Conservation (phyloP, 2,329 filamentous ascomycete species). For the Aspergillus proliferans region DNA sequence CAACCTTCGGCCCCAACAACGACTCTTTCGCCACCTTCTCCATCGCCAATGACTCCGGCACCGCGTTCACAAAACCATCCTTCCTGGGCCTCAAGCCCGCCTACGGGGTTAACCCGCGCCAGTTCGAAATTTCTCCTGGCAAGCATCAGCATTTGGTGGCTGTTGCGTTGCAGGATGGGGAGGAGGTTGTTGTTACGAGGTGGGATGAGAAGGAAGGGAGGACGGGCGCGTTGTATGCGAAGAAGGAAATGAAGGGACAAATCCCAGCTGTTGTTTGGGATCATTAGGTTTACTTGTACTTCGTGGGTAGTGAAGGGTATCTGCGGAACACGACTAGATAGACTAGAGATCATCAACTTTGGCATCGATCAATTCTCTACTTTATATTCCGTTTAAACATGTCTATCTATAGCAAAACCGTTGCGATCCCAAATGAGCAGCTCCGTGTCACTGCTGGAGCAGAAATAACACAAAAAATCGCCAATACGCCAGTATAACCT, state of each 20-base stretch:
- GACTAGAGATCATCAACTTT: too few species aligned
- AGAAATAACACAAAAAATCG: neutral
- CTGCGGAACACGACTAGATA: neutral
- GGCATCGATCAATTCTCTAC: neutral
- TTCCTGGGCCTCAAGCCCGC: slow-evolving; percentile 54
- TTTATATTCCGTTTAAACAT: neutral
- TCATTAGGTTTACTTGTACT: neutral
- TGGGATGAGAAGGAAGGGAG: slow-evolving; percentile 53
- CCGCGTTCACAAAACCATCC: neutral
- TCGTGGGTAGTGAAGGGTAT: too few species aligned
- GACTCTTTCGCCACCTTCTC: slow-evolving; percentile 12
- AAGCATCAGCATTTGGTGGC: slow-evolving; percentile 55
- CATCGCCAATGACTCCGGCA: slow-evolving; percentile 3
- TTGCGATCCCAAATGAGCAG: neutral
- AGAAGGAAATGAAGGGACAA: slow-evolving; percentile 6
- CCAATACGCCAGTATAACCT: neutral
- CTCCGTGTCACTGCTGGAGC: neutral
- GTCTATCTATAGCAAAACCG: neutral
- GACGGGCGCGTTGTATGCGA: slow-evolving; percentile 36
- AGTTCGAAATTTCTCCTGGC: slow-evolving; percentile 53
- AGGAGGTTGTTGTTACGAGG: slow-evolving; percentile 52
- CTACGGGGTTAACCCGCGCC: slow-evolving; percentile 57
- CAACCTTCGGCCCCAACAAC: slow-evolving; percentile 7
- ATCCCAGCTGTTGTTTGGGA: slow-evolving; percentile 10
- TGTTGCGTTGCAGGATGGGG: slow-evolving; percentile 55